Base-by-base conservation (phyloP, 225 moss, liverwort and hornwort species). In the Rhytidiadelphus loreus region DNA sequence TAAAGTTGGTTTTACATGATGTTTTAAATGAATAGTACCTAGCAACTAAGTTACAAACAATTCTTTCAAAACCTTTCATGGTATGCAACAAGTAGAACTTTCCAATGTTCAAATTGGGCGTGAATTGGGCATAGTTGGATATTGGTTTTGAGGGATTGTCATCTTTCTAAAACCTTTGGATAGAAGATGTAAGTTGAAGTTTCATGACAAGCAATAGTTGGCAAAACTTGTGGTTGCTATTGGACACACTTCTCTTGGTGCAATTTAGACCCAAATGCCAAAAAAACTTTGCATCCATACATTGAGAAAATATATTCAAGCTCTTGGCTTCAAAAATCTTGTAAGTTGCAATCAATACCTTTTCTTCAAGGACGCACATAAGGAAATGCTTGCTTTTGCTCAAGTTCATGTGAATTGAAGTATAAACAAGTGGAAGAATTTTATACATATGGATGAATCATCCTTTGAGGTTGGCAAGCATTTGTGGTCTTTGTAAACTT, bases 241-340 rank as follows among this genome's bases (percentile, higher is more conserved):
- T 13, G 3, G 33, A 6, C 0, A 3, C 0, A 0, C 5, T 12
- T 8, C 2, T 13, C 2, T 7, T 21, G 0, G 5, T 21, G 1
- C 33, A 21, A 5, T 5, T 50, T 13, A 4, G 21, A 2, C 33
- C 33, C 3, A 75, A 12, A 75, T 33, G 3, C 50, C 0, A 1
- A 32, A 4, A 20, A 20, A 13, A 4, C 0, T 73, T 73, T 30
- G 7, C 7, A 30, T 11, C 6, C 4, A 6, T 3, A 11, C 7
- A 30, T 73, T 46, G 7, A 20, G 0, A 20, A 32, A 74, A 74
- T 50, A 32, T 32, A 32, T 32, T 48, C 12, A 30, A 2, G 4
- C 7, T 48, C 2, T 74, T 30, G 1, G 7, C 46, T 73, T 30
- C 19, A 4, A 21, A 1, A 12, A 74, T 50, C 3, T 1, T 12